Evolutionary conservation across 2,329 filamentous ascomycete genomes (phyloP), one percentile per base, ranked within the genome.

Genomic region (Colletotrichum tropicicola): DNA sequence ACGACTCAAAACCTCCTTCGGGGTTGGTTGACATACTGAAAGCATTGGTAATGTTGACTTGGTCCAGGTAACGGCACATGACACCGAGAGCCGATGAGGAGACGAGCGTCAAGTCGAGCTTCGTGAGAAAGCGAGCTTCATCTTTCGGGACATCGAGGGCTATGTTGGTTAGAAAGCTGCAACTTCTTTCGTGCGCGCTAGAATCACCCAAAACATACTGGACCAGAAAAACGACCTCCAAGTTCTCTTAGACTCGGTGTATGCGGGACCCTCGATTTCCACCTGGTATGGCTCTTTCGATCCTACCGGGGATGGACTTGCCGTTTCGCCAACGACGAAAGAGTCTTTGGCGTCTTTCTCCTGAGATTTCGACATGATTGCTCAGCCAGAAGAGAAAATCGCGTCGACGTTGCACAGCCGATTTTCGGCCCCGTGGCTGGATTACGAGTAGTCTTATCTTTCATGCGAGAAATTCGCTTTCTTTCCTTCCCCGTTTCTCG

Each of bases 171-270:
- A 35, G 63, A 53, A 8, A 23, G 7, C 10, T 27, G n/a, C 2
- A 35, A n/a, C 25, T 17, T 45, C n/a, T 30, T 6, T 45, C 9
- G n/a, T n/a, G n/a, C 47, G 6, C 12, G 21, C 1, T 5, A 0
- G 5, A 19, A 17, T 1, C 4, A 6, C 5, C 21, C 13, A 25
- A 12, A 19, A 58, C 71, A 47, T 35, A 73, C 71, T 66, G 3
- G 71, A 72, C 71, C 70, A 73, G 48, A 73, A 27, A 28, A 60
- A 70, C 1, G 70, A 70, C 49, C 58, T 68, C 71, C 71, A 73
- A 0, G 70, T 73, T 19, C 69, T 87, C 83, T 75, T 86, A 74
- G 17, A 87, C 83, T 67, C 86, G 5, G 17, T 49, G 13, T 65
- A 62, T 6, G 9, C 32, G 17, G 41, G 27, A 12, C 19, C 43